These are phyloP conservation scores for Exophiala dermatitidis DNA, from an alignment of 2,329 filamentous ascomycete species.

Conservation along the genomic window DNA sequence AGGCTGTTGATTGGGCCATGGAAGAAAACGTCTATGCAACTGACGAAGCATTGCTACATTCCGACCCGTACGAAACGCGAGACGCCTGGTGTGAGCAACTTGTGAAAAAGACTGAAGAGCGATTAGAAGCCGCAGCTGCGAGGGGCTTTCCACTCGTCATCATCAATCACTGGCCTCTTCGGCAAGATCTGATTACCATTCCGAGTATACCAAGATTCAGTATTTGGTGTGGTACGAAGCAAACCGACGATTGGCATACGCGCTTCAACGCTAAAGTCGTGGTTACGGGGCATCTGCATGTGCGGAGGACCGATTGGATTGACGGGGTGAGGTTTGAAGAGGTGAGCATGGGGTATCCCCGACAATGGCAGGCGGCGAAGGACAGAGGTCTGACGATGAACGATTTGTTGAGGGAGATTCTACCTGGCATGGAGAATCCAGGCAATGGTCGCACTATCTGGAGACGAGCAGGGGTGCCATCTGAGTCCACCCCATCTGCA, in stretches of 20 bases:
- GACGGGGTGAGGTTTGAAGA: conserved; percentile 27
- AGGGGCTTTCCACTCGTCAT: conserved; percentile 22
- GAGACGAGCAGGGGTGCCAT: conserved; percentile 12
- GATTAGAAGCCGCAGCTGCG: conserved; percentile 15
- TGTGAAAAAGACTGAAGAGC: conserved; percentile 17
- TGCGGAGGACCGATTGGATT: conserved; percentile 25
- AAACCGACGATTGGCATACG: conserved; percentile 25
- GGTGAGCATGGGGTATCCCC: conserved; percentile 26
- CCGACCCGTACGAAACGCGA: conserved; percentile 22
- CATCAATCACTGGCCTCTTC: conserved; percentile 27
- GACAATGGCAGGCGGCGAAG: conserved; percentile 25
- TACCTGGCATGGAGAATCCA: conserved; percentile 19
- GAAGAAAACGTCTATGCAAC: conserved; percentile 25
- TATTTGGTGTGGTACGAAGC: conserved; percentile 27
- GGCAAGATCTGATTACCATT: conserved; percentile 25
- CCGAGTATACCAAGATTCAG: conserved; percentile 25
- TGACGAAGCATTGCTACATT: conserved; percentile 25
- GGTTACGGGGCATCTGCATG: conserved; percentile 26
- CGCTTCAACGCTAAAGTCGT: conserved; percentile 26
- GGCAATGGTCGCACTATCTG: conserved; percentile 19
- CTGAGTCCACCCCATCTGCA: background rate
- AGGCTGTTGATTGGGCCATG: conserved; percentile 33
- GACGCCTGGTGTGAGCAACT: conserved; percentile 24
- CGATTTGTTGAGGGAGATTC: conserved; percentile 24
- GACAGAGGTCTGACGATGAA: conserved; percentile 22